Conservation (phyloP, 768 basidiomycete species). For the Mycena belliarum region DNA sequence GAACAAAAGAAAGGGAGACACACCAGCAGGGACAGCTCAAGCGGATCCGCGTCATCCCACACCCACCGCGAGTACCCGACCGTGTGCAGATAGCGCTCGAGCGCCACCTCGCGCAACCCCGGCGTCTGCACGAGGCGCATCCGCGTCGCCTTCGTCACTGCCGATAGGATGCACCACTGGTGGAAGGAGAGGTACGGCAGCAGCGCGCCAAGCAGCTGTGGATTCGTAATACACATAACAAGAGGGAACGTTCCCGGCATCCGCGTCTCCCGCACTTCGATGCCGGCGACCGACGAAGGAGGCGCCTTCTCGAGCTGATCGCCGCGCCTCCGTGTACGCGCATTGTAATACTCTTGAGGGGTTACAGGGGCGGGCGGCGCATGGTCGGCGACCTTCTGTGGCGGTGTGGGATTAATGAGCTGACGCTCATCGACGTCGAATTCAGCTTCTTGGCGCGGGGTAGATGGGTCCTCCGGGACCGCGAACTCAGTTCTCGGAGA, state of each 20-base stretch:
- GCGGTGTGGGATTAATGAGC: conserved; percentile 17
- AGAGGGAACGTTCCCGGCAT: conserved; percentile 49
- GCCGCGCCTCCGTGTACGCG: conserved; percentile 42
- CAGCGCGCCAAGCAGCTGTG: conserved; percentile 52
- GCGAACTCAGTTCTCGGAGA: background rate
- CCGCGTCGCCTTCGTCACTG: conserved; percentile 56
- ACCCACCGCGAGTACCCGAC: conserved; percentile 76
- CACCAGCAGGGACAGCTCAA: conserved; percentile 64
- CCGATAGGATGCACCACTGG: conserved; percentile 67
- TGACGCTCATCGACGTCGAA: conserved; percentile 7
- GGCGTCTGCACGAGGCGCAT: conserved; percentile 48
- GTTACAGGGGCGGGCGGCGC: conserved; percentile 22
- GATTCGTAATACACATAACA: conserved; percentile 52
- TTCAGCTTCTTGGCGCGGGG: conserved; percentile 8
- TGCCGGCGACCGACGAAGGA: conserved; percentile 35
- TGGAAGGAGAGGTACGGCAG: conserved; percentile 68
- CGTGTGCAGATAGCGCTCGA: conserved; percentile 68
- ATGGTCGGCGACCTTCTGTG: conserved; percentile 2
- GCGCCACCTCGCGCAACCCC: conserved; percentile 58
- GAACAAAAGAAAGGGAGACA: conserved; percentile 24
- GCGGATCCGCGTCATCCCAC: conserved; percentile 59
- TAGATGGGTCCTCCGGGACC: conserved; percentile 7
- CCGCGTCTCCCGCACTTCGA: conserved; percentile 23
- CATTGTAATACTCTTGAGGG: conserved; percentile 28
- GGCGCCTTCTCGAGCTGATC: conserved; percentile 40